Percentiles rank a stretch among this genome's conserved stretches.
Conservation (phyloP, 768 basidiomycete genomes). For the Ramaria sp. region DNA sequence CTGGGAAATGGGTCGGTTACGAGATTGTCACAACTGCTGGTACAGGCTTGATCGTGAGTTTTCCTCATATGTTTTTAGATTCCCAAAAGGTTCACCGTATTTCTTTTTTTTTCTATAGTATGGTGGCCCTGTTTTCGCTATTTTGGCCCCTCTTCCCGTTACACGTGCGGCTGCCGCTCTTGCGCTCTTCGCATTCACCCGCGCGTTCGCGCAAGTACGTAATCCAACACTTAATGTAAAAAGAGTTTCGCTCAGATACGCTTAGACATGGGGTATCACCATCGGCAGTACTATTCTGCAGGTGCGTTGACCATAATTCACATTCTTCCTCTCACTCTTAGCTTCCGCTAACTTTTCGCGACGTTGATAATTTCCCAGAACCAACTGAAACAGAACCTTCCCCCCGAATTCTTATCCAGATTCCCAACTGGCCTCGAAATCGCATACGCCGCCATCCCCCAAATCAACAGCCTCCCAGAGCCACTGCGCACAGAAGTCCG, state of each 20-base stretch:
- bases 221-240: too few species aligned
- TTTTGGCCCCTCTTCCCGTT: slow-evolving; percentile 21
- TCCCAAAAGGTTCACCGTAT: too few species aligned
- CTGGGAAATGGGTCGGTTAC: slow-evolving; percentile 20
- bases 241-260: too few species aligned
- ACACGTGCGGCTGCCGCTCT: slow-evolving; percentile 18
- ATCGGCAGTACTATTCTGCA: slow-evolving; percentile 18
- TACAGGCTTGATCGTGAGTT: slow-evolving; percentile 9
- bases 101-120: slow-evolving; percentile 15
- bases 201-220: slow-evolving; percentile 9
- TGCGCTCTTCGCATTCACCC: slow-evolving; percentile 11
- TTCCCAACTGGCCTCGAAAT: slow-evolving; percentile 8
- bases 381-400: slow-evolving; percentile 16
- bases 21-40: slow-evolving; percentile 15
- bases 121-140: slow-evolving; percentile 22
- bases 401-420: slow-evolving; percentile 11
- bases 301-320: too few species aligned
- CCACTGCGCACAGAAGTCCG: slow-evolving; percentile 12
- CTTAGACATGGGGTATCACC: slow-evolving; percentile 18
- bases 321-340: too few species aligned
- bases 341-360: too few species aligned
- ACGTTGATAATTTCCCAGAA: too few species aligned
- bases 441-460: slow-evolving; percentile 10
- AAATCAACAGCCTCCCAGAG: slow-evolving; percentile 10
- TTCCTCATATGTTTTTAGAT: not conserved